These are phyloP conservation scores for Sextonia rubra DNA, from an alignment of 164 flowering plant species.

Conservation along the genomic window DNA sequence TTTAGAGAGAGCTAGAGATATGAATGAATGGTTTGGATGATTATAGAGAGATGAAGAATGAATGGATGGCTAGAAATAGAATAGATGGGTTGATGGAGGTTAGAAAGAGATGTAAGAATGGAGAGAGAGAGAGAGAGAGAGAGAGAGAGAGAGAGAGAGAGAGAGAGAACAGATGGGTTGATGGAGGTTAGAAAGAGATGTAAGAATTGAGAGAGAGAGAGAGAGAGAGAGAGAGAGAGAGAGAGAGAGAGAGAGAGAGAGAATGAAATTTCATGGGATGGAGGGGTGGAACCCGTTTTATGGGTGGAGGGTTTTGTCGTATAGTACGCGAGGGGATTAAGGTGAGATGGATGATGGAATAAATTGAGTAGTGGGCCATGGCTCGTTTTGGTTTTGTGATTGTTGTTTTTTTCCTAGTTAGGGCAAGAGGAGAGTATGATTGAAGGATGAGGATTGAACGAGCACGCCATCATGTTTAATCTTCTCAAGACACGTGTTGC, in stretches of 20 bases:
- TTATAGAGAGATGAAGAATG: not conserved
- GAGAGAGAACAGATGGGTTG: not conserved
- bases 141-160: constrained; percentile 4
- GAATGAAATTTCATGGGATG: constrained; percentile 5
- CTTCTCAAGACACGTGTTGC: constrained; percentile 2
- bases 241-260: constrained; percentile 11
- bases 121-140: not conserved
- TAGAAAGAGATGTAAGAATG: not conserved
- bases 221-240: not conserved
- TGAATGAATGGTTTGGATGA: not conserved
- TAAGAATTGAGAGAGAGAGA: too few species aligned
- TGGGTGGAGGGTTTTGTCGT: constrained; percentile 16
- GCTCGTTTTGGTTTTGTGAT: not conserved
- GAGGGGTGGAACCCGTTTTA: constrained; percentile 10
- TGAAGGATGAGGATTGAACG: constrained; percentile 4
- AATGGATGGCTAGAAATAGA: not conserved
- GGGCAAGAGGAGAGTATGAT: not conserved
- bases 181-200: not conserved
- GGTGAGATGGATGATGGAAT: not conserved
- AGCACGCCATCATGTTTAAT: constrained; percentile 3
- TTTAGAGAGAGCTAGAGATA: not conserved
- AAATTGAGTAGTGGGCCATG: not conserved
- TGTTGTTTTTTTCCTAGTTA: not conserved
- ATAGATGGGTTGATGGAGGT: not conserved
- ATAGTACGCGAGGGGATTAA: not conserved